phyloP scores from a whole-genome alignment of 306 rosid species.

The Hippophae gyantsensis region DNA sequence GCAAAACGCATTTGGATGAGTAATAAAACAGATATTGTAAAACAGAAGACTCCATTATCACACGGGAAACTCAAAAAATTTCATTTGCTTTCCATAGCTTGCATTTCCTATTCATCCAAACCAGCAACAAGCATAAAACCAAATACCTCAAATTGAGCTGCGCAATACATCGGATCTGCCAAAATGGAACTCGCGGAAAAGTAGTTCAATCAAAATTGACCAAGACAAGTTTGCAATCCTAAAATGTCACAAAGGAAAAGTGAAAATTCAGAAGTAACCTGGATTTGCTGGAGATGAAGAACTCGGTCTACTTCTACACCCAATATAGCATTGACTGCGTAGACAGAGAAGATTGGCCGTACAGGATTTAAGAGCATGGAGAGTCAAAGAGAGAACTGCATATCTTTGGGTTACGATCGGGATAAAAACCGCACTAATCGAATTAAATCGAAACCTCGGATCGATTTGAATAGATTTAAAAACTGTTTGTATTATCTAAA shows the following conservation, averaged over 20 bases:
- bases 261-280: constrained; percentile 22
- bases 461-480: too few relatives aligned
- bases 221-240: constrained; percentile 24
- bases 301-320: constrained; percentile 26
- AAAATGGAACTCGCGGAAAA: constrained; percentile 8
- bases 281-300: constrained; percentile 28
- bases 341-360: constrained; percentile 25
- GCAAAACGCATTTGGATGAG: too few relatives aligned
- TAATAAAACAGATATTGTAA: too few relatives aligned
- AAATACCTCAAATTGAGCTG: constrained; percentile 9
- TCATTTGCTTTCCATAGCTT: constrained; percentile 8
- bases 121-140: not conserved
- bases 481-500: too few relatives aligned
- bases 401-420: constrained; percentile 16
- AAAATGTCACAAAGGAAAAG: constrained; percentile 12
- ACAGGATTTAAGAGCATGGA: not conserved
- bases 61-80: too few relatives aligned
- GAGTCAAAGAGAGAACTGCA: constrained; percentile 20
- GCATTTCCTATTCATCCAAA: constrained; percentile 18
- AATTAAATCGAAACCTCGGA: too few relatives aligned
- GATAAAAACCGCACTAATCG: too few relatives aligned
- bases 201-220: constrained; percentile 7
- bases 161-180: constrained; percentile 38
- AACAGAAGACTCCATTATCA: too few relatives aligned
- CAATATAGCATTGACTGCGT: constrained; percentile 22